Conservation (phyloP, 768 basidiomycete species). For the Dacryopinax primogenitus region DNA sequence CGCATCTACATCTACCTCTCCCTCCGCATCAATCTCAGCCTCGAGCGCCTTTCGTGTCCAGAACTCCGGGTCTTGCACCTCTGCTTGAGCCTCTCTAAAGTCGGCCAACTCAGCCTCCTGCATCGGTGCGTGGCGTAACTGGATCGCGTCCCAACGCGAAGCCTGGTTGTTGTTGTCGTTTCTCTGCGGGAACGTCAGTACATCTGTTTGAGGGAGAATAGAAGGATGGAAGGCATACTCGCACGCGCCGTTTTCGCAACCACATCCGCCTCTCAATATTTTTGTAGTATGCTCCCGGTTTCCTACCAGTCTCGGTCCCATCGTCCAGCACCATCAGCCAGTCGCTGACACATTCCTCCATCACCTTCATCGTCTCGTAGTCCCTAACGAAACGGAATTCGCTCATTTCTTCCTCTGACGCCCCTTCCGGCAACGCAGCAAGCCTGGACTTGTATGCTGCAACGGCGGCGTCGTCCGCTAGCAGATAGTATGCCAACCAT, state of each 20-base stretch:
- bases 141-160: conserved; percentile 64
- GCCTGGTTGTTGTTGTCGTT: conserved; percentile 56
- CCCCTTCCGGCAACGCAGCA: neutral
- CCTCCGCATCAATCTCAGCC: conserved; percentile 10
- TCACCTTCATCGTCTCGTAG: conserved; percentile 76
- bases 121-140: conserved; percentile 57
- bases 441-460: conserved; percentile 35
- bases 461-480: conserved; percentile 60
- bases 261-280: conserved; percentile 80
- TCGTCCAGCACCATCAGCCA: conserved; percentile 65
- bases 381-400: conserved; percentile 67
- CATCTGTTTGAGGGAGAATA: neutral
- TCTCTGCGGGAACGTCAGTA: conserved; percentile 29
- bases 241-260: conserved; percentile 70
- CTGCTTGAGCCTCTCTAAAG: conserved; percentile 62
- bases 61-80: conserved; percentile 57
- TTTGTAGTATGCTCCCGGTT: conserved; percentile 77
- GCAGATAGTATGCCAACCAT: conserved; percentile 75
- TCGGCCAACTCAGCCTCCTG: conserved; percentile 63
- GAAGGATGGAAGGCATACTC: conserved; percentile 35
- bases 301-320: conserved; percentile 31
- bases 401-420: conserved; percentile 37
- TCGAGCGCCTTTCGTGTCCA: conserved; percentile 11
- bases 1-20: conserved; percentile 11
- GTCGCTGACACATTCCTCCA: conserved; percentile 76